phyloP scores from a whole-genome alignment of 805 yeast genomes.

The Ogataea nakhonphanomensis region DNA sequence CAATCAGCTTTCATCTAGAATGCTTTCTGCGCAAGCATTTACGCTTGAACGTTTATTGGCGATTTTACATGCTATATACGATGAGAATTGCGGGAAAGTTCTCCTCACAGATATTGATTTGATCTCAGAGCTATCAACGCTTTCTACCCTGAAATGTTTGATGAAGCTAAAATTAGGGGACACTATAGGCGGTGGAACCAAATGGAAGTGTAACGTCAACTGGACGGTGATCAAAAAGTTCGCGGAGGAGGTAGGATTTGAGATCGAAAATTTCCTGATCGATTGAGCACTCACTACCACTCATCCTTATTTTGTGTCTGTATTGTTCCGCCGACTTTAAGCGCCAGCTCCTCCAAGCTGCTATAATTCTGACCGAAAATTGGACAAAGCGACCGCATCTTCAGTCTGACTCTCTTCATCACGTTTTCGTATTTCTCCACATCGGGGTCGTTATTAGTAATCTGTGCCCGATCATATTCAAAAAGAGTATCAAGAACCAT shows the following conservation, averaged over 20 bases:
- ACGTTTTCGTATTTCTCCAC: conserved; percentile 28
- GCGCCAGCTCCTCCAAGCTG: conserved; percentile 21
- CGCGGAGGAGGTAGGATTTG: conserved; percentile 63
- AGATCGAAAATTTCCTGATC: conserved; percentile 55
- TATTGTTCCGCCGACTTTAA: conserved; percentile 23
- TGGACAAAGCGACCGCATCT: conserved; percentile 26
- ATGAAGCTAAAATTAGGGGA: conserved; percentile 30
- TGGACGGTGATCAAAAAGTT: conserved; percentile 62
- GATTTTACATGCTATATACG: conserved; percentile 68
- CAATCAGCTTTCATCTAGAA: conserved; percentile 52
- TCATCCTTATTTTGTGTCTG: conserved; percentile 29
- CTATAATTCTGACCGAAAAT: conserved; percentile 23
- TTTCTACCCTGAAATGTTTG: conserved; percentile 32
- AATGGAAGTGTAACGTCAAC: conserved; percentile 75
- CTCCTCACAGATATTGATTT: conserved; percentile 34
- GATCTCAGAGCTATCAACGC: conserved; percentile 37
- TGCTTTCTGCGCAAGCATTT: conserved; percentile 69
- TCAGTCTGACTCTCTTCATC: conserved; percentile 26
- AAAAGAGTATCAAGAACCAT: conserved; percentile 22
- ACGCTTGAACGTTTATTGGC: conserved; percentile 79
- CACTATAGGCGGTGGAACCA: conserved; percentile 59
- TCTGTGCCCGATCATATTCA: conserved; percentile 17
- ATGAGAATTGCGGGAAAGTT: conserved; percentile 35
- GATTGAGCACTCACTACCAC: conserved; percentile 27
- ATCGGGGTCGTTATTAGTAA: conserved; percentile 27